Evolutionary conservation across 2,329 filamentous ascomycete species (phyloP).

Genomic region (Aureobasidium sp.): DNA sequence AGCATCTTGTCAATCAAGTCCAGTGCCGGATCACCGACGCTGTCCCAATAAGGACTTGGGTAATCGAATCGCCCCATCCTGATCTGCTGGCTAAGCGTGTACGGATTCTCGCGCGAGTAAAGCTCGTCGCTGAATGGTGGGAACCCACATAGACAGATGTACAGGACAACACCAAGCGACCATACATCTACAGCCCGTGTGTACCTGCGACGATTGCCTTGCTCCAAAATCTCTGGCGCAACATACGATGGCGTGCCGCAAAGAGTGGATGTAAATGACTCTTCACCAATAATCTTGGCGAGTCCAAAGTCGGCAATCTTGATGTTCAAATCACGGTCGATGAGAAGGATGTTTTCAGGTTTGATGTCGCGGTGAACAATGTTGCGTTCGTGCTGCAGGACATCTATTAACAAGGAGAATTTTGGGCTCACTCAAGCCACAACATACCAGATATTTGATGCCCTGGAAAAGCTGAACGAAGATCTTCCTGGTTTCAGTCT

Average conservation of each 20-base stretch:
- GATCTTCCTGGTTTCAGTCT: constrained; percentile 74
- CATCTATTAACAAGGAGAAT: not conserved
- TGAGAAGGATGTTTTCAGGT: constrained; percentile 87
- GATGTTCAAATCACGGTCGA: constrained; percentile 74
- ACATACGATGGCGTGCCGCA: constrained; percentile 88
- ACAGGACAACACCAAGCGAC: constrained; percentile 95
- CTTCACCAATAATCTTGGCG: constrained; percentile 96
- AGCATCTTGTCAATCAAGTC: constrained; percentile 95
- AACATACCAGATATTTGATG: constrained; percentile 81
- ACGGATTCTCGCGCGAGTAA: constrained; percentile 70
- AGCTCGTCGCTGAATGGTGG: constrained; percentile 96
- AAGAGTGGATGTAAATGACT: constrained; percentile 93
- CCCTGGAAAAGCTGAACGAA: constrained; percentile 90
- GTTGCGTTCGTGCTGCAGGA: constrained; percentile 76
- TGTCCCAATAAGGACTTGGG: constrained; percentile 92
- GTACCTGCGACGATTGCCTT: constrained; percentile 74
- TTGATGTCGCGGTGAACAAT: constrained; percentile 98
- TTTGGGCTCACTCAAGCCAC: not conserved
- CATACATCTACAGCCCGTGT: constrained; percentile 93
- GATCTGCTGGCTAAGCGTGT: constrained; percentile 81
- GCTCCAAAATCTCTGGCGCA: constrained; percentile 86
- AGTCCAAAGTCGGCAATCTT: constrained; percentile 96
- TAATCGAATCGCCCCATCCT: constrained; percentile 85
- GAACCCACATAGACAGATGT: constrained; percentile 94
- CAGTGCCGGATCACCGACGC: constrained; percentile 75